A percentile compares a stretch with the other conserved stretches of the same genome.
Evolutionary conservation across 1,284 basidiomycete species (phyloP).

Genomic region (Papiliotrema nemorosa): DNA sequence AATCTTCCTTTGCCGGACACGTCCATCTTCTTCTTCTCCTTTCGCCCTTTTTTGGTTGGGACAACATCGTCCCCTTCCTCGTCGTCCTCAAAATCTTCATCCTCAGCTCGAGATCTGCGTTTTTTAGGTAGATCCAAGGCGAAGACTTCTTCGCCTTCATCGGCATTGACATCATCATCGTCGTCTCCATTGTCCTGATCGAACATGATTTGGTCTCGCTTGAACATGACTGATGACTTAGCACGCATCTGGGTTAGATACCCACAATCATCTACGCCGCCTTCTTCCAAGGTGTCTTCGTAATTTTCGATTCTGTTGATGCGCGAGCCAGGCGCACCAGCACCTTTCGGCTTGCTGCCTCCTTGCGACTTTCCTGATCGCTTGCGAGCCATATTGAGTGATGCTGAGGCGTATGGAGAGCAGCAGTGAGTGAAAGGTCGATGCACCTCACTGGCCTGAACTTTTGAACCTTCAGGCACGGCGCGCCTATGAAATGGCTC

Average conservation of each 20-base stretch:
- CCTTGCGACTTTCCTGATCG: constrained; percentile 6
- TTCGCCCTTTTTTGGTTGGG: constrained; percentile 42
- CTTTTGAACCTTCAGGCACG: too few relatives aligned
- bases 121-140: not conserved
- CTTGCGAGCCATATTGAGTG: constrained; percentile 4
- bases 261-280: constrained; percentile 50
- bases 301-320: constrained; percentile 45
- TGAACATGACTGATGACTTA: constrained; percentile 45
- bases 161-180: constrained; percentile 42
- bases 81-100: constrained; percentile 46
- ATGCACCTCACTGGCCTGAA: too few relatives aligned
- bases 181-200: constrained; percentile 58
- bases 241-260: constrained; percentile 3
- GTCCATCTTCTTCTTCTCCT: constrained; percentile 49
- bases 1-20: constrained; percentile 43
- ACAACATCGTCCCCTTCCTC: constrained; percentile 42
- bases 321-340: constrained; percentile 22
- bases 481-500: too few relatives aligned
- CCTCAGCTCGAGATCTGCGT: constrained; percentile 39
- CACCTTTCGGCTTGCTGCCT: constrained; percentile 10
- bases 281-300: constrained; percentile 49
- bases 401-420: too few relatives aligned
- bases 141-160: constrained; percentile 65
- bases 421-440: too few relatives aligned
- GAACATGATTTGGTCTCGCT: constrained; percentile 72